A percentile compares a stretch with the other conserved stretches of the same genome.
These are phyloP conservation scores for Komagataella pseudopastoris DNA, from an alignment of 805 yeast species.

Conservation along the genomic window DNA sequence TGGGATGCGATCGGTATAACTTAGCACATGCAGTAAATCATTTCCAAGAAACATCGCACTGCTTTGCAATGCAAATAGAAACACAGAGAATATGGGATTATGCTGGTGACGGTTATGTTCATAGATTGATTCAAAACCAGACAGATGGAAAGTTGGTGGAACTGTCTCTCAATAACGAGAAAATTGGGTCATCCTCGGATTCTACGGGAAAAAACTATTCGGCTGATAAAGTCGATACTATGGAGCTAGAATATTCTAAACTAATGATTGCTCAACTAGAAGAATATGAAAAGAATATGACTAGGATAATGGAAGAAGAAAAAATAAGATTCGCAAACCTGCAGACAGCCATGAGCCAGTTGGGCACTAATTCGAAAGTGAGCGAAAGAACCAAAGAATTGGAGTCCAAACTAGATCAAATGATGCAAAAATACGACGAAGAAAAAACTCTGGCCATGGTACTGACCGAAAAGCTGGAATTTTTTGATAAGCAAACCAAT, in stretches of 20 bases:
- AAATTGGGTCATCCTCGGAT: slow-evolving; percentile 3
- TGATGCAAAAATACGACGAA: slow-evolving; percentile 23
- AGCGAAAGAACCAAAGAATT: slow-evolving; percentile 3
- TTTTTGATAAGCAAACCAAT: slow-evolving; percentile 17
- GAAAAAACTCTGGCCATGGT: slow-evolving; percentile 31
- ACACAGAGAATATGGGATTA: slow-evolving; percentile 93
- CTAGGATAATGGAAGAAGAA: slow-evolving; percentile 13
- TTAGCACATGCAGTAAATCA: slow-evolving; percentile 79
- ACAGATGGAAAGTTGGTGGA: slow-evolving; percentile 86
- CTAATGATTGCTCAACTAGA: slow-evolving; percentile 69
- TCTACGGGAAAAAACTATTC: slow-evolving; percentile 10
- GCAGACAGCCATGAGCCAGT: slow-evolving; percentile 16
- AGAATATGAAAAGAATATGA: slow-evolving; percentile 14
- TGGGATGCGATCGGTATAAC: slow-evolving; percentile 88
- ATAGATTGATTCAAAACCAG: slow-evolving; percentile 71
- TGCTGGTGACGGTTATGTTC: slow-evolving; percentile 84
- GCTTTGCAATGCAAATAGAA: slow-evolving; percentile 79
- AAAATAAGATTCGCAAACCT: slow-evolving; percentile 15
- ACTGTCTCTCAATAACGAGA: slow-evolving; percentile 26
- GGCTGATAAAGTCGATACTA: slow-evolving; percentile 33
- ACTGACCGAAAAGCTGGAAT: slow-evolving; percentile 24
- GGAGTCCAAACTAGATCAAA: slow-evolving; percentile 9
- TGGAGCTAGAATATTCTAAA: slow-evolving; percentile 69
- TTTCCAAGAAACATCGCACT: slow-evolving; percentile 64
- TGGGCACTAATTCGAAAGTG: slow-evolving; percentile 3